Evolutionary conservation across 352 stramenopile genomes (phyloP).

Genomic region (Pythium dissotocum): DNA sequence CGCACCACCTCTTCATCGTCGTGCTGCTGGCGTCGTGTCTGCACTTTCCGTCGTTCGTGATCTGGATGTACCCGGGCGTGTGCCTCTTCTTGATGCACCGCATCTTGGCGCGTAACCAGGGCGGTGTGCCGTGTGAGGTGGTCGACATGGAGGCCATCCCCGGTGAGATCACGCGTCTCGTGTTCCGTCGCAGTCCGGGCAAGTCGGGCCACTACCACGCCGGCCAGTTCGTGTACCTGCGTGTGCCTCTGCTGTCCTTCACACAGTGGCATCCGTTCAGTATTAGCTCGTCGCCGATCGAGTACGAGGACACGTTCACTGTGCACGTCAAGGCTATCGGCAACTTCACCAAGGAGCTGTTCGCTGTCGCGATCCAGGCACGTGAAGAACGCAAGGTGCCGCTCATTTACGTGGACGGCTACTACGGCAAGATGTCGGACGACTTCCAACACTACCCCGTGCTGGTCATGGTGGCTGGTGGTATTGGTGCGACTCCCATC

Average conservation of each 20-base stretch:
- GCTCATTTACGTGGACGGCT: conserved; percentile 82
- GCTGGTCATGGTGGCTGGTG: conserved; percentile 78
- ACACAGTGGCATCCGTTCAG: conserved; percentile 87
- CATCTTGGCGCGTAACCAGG: conserved; percentile 71
- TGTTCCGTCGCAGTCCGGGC: conserved; percentile 72
- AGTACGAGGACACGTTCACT: conserved; percentile 84
- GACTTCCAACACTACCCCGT: conserved; percentile 82
- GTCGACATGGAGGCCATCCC: conserved; percentile 83
- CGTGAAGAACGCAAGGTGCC: conserved; percentile 78
- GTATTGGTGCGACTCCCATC: conserved; percentile 88
- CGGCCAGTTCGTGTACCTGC: conserved; percentile 80
- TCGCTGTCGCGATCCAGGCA: conserved; percentile 70
- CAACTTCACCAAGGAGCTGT: conserved; percentile 78
- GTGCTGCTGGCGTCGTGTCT: conserved; percentile 65
- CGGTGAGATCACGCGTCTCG: conserved; percentile 78
- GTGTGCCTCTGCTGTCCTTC: conserved; percentile 65
- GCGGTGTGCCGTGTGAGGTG: conserved; percentile 69
- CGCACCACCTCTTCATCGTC: conserved; percentile 86
- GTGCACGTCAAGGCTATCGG: conserved; percentile 81
- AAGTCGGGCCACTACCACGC: conserved; percentile 82
- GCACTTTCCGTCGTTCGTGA: conserved; percentile 81
- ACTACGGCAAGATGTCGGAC: conserved; percentile 85
- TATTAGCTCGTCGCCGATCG: conserved; percentile 82
- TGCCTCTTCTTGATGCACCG: conserved; percentile 84
- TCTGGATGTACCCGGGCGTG: conserved; percentile 82